These are phyloP conservation scores for Gracilaria gracilis DNA, from an alignment of 23 red algal species.

Conservation along the genomic window DNA sequence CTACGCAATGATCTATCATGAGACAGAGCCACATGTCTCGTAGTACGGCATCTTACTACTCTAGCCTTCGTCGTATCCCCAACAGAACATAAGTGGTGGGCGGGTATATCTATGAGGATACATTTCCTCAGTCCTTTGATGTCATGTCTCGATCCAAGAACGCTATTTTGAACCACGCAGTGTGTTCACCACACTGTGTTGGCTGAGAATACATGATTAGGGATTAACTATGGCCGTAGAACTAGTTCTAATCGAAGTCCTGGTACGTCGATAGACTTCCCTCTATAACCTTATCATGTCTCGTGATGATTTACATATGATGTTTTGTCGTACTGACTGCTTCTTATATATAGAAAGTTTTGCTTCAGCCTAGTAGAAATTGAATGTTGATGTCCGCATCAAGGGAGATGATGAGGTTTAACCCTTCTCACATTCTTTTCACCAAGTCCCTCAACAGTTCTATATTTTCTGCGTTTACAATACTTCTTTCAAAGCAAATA, in stretches of 20 bases:
- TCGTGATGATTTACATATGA: constrained; percentile 3
- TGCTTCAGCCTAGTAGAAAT: no score
- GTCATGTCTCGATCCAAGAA: neutral
- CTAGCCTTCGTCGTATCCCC: neutral
- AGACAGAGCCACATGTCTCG: no score
- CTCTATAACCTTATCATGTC: neutral
- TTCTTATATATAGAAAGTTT: no score
- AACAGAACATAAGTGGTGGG: neutral
- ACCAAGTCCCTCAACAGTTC: no score
- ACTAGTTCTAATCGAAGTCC: no score
- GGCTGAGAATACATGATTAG: neutral
- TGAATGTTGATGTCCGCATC: no score
- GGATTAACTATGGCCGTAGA: neutral
- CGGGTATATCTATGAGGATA: neutral
- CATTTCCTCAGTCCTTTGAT: neutral
- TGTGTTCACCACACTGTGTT: constrained; percentile 15
- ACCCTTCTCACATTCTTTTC: neutral
- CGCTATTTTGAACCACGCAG: neutral
- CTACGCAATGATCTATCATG: no score
- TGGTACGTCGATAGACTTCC: no score
- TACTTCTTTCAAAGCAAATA: constrained; percentile 66
- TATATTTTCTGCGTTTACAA: neutral
- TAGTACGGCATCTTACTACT: neutral
- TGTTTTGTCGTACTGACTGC: neutral
- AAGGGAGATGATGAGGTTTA: no score